A percentile compares a stretch with the other conserved stretches of the same genome.
Evolutionary conservation across 768 basidiomycete species (phyloP).

Genomic region (Amanita exitialis): DNA sequence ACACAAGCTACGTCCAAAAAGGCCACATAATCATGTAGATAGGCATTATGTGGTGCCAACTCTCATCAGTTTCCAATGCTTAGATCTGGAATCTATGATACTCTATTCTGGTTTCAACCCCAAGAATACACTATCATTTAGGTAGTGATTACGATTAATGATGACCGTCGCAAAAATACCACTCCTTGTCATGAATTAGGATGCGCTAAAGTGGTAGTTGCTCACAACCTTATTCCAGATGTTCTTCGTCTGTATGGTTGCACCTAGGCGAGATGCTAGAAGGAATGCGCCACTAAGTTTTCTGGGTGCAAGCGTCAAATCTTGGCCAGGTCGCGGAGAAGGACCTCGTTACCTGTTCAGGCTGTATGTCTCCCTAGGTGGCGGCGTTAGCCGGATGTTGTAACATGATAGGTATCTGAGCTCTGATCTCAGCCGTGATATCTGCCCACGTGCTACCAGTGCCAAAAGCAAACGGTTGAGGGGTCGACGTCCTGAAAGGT

Average conservation of each 20-base stretch:
- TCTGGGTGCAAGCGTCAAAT: constrained; percentile 21
- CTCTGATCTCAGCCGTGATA: constrained; percentile 71
- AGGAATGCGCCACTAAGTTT: constrained; percentile 81
- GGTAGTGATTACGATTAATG: neutral
- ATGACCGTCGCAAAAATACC: neutral
- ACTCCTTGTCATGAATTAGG: neutral
- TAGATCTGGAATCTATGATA: neutral
- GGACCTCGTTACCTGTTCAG: constrained; percentile 58
- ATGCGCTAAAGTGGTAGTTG: constrained; percentile 23
- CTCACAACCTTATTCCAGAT: constrained; percentile 68
- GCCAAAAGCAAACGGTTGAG: constrained; percentile 77
- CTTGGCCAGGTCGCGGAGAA: neutral
- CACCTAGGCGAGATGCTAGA: constrained; percentile 65
- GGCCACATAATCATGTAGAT: constrained; percentile 9
- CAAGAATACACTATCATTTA: neutral
- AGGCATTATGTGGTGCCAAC: neutral
- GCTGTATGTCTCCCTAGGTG: constrained; percentile 91
- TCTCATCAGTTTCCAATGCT: neutral
- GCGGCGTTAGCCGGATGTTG: constrained; percentile 81
- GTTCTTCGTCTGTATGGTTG: constrained; percentile 58
- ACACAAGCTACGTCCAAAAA: constrained; percentile 23
- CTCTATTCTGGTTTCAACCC: constrained; percentile 1
- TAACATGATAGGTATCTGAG: constrained; percentile 85
- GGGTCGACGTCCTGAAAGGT: constrained; percentile 62
- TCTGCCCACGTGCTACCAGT: constrained; percentile 50